Percentiles rank a stretch among this genome's conserved stretches.
Evolutionary conservation across 1,284 basidiomycete genomes (phyloP).

Genomic region (Cryptococcus maquisensis): DNA sequence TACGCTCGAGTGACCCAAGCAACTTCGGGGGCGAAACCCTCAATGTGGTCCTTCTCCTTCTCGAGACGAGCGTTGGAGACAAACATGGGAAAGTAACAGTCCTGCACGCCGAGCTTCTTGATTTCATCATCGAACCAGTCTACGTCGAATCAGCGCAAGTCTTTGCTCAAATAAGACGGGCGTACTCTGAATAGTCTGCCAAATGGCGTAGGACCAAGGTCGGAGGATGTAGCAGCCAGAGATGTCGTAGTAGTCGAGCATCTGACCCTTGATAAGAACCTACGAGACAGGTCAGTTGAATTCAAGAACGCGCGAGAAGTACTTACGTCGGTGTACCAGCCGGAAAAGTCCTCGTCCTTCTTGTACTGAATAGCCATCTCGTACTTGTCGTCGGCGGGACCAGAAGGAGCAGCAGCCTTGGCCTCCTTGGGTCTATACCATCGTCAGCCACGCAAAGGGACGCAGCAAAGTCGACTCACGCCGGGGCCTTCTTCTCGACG

Average conservation of each 20-base stretch:
- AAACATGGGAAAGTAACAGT: conserved; percentile 99
- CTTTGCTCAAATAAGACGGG: not conserved
- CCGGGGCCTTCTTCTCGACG: conserved; percentile 15
- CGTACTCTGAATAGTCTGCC: conserved; percentile 88
- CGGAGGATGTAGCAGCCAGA: conserved; percentile 98
- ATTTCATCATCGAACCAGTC: conserved; percentile 90
- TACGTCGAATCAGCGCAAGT: conserved; percentile 37
- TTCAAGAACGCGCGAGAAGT: not conserved
- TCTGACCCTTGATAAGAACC: conserved; percentile 97
- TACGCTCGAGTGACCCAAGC: conserved; percentile 98
- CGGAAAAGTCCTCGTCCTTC: conserved; percentile 89
- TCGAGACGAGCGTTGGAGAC: conserved; percentile 90
- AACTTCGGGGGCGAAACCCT: conserved; percentile 99
- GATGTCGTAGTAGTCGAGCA: conserved; percentile 99
- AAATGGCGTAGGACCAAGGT: conserved; percentile 95
- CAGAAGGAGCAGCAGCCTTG: conserved; percentile 10
- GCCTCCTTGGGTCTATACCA: conserved; percentile 21
- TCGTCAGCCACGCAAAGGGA: not conserved
- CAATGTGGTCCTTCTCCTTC: conserved; percentile 96
- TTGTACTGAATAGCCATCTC: conserved; percentile 90
- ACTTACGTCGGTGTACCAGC: conserved; percentile 87
- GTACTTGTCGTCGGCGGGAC: conserved; percentile 62
- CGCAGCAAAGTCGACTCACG: conserved; percentile 1
- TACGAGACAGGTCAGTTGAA: conserved; percentile 40
- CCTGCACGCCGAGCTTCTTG: conserved; percentile 92